These are phyloP conservation scores for Phialophora verrucosa DNA, from an alignment of 2,329 filamentous ascomycete species.

Conservation along the genomic window DNA sequence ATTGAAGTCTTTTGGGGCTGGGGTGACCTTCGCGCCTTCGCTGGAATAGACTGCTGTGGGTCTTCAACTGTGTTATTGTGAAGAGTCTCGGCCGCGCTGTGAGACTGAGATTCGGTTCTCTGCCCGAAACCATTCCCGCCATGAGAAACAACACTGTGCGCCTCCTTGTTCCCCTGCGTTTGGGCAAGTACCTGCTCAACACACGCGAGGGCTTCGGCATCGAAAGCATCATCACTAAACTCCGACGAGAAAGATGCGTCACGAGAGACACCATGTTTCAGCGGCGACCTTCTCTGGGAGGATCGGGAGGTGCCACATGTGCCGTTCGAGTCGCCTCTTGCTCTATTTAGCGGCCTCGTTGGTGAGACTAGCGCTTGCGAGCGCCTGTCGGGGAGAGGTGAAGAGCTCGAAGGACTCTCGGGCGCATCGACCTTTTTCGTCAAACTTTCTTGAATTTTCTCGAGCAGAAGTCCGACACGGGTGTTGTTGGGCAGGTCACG, in stretches of 20 bases:
- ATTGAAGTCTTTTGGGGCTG: background rate
- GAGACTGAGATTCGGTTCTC: background rate
- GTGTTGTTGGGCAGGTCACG: slow-evolving; percentile 51
- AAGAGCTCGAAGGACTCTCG: slow-evolving; percentile 50
- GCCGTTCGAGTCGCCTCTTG: background rate
- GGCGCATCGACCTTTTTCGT: slow-evolving; percentile 43
- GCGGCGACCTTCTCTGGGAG: background rate
- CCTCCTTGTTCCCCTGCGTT: slow-evolving; percentile 14
- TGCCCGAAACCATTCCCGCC: background rate
- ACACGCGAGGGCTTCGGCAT: slow-evolving; percentile 52
- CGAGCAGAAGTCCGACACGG: slow-evolving; percentile 64
- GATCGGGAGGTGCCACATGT: background rate
- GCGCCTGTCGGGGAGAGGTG: slow-evolving; percentile 47
- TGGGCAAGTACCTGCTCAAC: slow-evolving; percentile 40
- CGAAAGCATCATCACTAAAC: slow-evolving; percentile 56
- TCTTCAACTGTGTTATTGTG: background rate
- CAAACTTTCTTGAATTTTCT: slow-evolving; percentile 65
- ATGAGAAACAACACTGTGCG: background rate
- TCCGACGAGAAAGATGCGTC: slow-evolving; percentile 41
- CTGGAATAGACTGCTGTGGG: background rate
- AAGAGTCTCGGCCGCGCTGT: background rate
- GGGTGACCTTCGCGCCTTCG: background rate
- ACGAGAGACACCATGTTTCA: background rate
- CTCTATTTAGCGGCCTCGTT: slow-evolving; percentile 18
- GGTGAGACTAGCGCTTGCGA: slow-evolving; percentile 32